A percentile compares a stretch with the other conserved stretches of the same genome.
Evolutionary conservation across 176 grass and related monocot genomes (phyloP).

Genomic region (Musa acuminata): DNA sequence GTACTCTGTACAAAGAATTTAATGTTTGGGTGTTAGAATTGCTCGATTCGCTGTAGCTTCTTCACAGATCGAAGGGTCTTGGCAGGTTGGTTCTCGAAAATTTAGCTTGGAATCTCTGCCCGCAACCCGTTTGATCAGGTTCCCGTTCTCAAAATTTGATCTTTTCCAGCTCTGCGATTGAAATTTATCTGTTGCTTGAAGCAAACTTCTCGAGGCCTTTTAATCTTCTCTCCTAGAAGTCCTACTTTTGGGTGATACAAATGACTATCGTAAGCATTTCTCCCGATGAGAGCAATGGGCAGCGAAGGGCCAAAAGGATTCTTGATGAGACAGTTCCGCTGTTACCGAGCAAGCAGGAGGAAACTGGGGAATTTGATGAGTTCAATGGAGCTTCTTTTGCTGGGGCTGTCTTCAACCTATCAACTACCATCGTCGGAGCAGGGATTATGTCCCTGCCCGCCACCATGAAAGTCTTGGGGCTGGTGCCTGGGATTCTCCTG

Average conservation of each 20-base stretch:
- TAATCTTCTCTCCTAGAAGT: not conserved
- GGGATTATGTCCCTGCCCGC: constrained; percentile 94
- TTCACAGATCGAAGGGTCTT: not conserved
- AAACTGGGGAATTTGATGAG: constrained; percentile 32
- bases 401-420: constrained; percentile 88
- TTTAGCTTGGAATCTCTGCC: not conserved
- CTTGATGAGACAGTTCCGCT: constrained; percentile 50
- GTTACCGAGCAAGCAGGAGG: constrained; percentile 44
- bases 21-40: too few species aligned
- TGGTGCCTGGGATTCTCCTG: constrained; percentile 63
- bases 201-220: not conserved
- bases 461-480: constrained; percentile 92
- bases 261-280: constrained; percentile 30
- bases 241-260: not conserved
- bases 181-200: not conserved
- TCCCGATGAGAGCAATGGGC: constrained; percentile 22
- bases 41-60: too few species aligned
- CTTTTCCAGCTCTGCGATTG: too few species aligned
- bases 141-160: not conserved
- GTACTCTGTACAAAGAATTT: too few species aligned
- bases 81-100: too few species aligned
- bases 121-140: not conserved
- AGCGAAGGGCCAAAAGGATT: constrained; percentile 25
- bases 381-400: constrained; percentile 78
- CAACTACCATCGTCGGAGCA: constrained; percentile 85